A percentile compares a stretch with the other conserved stretches of the same genome.
Conservation (phyloP, 164 flowering plant species). For the Houttuynia cordata region DNA sequence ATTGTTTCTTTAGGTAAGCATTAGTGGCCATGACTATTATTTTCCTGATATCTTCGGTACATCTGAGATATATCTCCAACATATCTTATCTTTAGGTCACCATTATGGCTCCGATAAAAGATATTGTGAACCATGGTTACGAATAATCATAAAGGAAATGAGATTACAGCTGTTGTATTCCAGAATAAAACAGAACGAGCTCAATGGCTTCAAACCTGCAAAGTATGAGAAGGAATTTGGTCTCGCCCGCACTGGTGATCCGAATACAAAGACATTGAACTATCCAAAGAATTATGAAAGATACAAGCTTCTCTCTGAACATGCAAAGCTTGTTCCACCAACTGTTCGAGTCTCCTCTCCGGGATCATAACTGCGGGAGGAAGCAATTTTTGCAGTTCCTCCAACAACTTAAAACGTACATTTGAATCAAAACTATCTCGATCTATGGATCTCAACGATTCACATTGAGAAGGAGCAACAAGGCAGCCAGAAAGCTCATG, state of each 20-base stretch:
- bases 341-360: constrained; percentile 63
- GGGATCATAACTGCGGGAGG: constrained; percentile 60
- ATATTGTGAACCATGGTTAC: too few relatives aligned
- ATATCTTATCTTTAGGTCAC: too few relatives aligned
- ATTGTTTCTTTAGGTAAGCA: too few relatives aligned
- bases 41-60: too few relatives aligned
- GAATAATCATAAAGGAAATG: too few relatives aligned
- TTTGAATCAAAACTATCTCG: constrained; percentile 18
- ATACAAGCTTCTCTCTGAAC: constrained; percentile 60
- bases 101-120: too few relatives aligned
- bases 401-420: constrained; percentile 40
- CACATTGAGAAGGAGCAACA: constrained; percentile 28
- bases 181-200: neutral
- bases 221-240: constrained; percentile 62
- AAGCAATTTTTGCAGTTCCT: constrained; percentile 54
- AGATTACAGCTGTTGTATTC: neutral
- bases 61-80: too few relatives aligned
- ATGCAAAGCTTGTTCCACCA: constrained; percentile 71
- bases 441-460: constrained; percentile 17
- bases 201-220: constrained; percentile 37
- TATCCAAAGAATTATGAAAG: constrained; percentile 61
- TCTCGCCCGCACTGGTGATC: constrained; percentile 83
- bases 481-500: constrained; percentile 55
- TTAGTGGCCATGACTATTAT: too few relatives aligned
- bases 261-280: constrained; percentile 53